phyloP scores from a whole-genome alignment of 2,329 filamentous ascomycete species.

The Eurotiales sp. region DNA sequence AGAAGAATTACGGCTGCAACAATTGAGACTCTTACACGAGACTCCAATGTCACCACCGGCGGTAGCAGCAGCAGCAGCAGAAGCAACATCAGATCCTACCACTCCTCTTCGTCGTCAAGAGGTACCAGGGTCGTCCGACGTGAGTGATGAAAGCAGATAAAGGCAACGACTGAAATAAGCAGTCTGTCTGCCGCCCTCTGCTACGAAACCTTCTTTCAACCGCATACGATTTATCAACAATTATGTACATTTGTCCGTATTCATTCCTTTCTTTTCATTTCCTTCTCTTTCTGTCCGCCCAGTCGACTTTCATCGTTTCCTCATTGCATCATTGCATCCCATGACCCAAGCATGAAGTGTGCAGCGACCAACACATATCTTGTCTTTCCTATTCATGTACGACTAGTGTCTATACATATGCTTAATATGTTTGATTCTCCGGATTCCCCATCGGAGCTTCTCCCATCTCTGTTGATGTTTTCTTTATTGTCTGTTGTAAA shows the following conservation, averaged over 20 bases:
- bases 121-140: conserved; percentile 11
- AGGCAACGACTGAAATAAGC: neutral
- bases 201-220: conserved; percentile 6
- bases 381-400: too few relatives aligned
- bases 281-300: too few relatives aligned
- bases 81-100: neutral
- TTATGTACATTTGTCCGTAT: too few relatives aligned
- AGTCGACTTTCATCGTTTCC: too few relatives aligned
- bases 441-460: neutral
- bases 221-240: neutral
- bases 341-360: too few relatives aligned
- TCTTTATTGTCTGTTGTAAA: too few relatives aligned
- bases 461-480: too few relatives aligned
- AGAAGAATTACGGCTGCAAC: conserved; percentile 62
- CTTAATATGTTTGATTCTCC: neutral
- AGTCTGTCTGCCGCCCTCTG: too few relatives aligned
- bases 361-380: too few relatives aligned
- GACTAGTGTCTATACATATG: neutral
- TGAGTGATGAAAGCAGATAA: conserved; percentile 6
- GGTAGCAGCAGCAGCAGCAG: too few relatives aligned
- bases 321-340: too few relatives aligned
- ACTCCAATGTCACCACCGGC: neutral
- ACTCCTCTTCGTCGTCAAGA: neutral
- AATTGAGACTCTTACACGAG: conserved; percentile 5
- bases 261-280: too few relatives aligned